phyloP scores from a whole-genome alignment of 2,329 filamentous ascomycete genomes.

The Phialophora tarda region DNA sequence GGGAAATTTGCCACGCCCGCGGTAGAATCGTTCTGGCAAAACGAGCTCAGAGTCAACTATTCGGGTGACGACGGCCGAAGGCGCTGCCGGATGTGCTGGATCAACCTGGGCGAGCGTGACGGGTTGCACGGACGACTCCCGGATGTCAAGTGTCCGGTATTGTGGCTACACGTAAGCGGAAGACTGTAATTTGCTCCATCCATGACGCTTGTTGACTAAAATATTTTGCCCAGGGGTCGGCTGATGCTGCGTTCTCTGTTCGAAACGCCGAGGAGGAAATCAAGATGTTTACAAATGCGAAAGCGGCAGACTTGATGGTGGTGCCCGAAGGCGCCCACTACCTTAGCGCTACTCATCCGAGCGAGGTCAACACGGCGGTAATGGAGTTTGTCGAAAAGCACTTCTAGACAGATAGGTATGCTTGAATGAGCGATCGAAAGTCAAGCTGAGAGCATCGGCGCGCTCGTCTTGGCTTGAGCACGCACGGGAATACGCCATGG shows the following conservation, averaged over 20 bases:
- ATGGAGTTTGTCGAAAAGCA: background rate
- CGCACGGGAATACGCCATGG: too few relatives aligned
- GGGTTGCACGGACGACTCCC: slow-evolving; percentile 53
- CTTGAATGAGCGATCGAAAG: background rate
- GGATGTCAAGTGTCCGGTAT: slow-evolving; percentile 58
- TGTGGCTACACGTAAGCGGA: slow-evolving; percentile 54
- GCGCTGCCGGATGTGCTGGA: slow-evolving; percentile 55
- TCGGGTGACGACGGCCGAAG: slow-evolving; percentile 56
- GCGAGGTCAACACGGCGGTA: slow-evolving; percentile 45
- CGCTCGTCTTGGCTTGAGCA: too few relatives aligned
- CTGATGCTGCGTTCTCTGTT: slow-evolving; percentile 50
- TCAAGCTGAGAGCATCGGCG: background rate
- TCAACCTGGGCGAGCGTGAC: slow-evolving; percentile 57
- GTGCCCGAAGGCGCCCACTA: slow-evolving; percentile 58
- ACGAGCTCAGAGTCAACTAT: slow-evolving; percentile 54
- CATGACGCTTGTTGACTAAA: background rate
- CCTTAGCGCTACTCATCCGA: slow-evolving; percentile 53
- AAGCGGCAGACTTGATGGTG: slow-evolving; percentile 51
- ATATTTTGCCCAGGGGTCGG: slow-evolving; percentile 46
- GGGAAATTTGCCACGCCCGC: slow-evolving; percentile 49
- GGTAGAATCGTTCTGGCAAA: slow-evolving; percentile 51
- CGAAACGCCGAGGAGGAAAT: slow-evolving; percentile 56
- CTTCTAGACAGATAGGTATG: background rate
- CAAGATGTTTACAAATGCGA: slow-evolving; percentile 52
- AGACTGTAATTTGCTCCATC: background rate